These are phyloP conservation scores for Populus tremula DNA, from an alignment of 345 rosid genomes.

Conservation along the genomic window DNA sequence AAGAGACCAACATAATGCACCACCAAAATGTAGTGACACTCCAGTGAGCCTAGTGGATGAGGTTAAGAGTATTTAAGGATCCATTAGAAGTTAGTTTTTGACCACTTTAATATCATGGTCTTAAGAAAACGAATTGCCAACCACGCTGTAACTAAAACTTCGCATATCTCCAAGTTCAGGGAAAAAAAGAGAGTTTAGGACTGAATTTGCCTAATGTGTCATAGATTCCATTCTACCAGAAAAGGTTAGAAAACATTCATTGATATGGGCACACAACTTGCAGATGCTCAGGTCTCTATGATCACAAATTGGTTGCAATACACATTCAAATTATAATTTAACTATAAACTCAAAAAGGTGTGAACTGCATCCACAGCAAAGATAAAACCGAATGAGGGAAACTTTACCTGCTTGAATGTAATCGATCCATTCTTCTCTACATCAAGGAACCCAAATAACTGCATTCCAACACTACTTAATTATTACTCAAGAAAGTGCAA, in stretches of 20 bases:
- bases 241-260: neutral
- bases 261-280: neutral
- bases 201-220: neutral
- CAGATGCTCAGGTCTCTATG: neutral
- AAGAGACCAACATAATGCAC: neutral
- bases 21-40: neutral
- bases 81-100: neutral
- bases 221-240: neutral
- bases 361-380: neutral
- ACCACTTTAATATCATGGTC: neutral
- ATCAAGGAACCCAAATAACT: constrained; percentile 85
- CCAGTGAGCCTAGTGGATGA: neutral
- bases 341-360: neutral
- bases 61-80: neutral
- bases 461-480: constrained; percentile 15
- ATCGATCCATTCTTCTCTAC: constrained; percentile 69
- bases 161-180: neutral
- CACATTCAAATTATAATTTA: neutral
- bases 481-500: neutral
- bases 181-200: neutral
- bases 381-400: constrained; percentile 1
- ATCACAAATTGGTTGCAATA: neutral
- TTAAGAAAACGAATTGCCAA: neutral
- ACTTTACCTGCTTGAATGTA: constrained; percentile 81
- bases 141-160: neutral